Percentiles rank a stretch among this genome's conserved stretches.
These are phyloP conservation scores for Aspergillus felis DNA, from an alignment of 2,329 filamentous ascomycete genomes.

Conservation along the genomic window DNA sequence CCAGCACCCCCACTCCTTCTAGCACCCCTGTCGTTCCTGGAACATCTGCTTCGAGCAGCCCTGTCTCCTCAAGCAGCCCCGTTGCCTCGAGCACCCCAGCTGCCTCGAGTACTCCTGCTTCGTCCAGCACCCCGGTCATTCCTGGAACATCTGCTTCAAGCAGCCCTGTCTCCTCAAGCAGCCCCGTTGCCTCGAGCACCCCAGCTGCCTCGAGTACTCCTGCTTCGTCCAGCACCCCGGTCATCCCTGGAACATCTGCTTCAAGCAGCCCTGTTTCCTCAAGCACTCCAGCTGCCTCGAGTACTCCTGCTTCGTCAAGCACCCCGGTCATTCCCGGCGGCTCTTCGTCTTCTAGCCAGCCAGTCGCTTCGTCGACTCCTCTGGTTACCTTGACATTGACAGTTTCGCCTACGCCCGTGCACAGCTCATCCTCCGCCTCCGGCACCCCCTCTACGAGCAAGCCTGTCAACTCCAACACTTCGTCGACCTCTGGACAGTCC, in stretches of 20 bases:
- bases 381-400: not conserved
- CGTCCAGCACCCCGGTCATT: not conserved
- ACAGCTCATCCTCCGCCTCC: conserved; percentile 4
- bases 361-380: not conserved
- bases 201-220: not conserved
- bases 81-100: conserved; percentile 3
- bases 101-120: conserved; percentile 9
- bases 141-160: not conserved
- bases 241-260: not conserved
- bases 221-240: not conserved
- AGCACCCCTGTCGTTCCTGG: conserved; percentile 3
- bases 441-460: conserved; percentile 5
- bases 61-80: conserved; percentile 6
- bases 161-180: conserved; percentile 1
- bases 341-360: not conserved
- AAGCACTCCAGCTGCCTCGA: conserved; percentile 1
- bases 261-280: not conserved
- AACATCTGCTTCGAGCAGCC: conserved; percentile 6
- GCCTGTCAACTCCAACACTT: conserved; percentile 5
- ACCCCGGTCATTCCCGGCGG: not conserved
- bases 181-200: not conserved
- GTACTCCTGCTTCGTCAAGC: conserved; percentile 1
- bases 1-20: conserved; percentile 6
- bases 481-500: not conserved
- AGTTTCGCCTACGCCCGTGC: not conserved